Conservation (phyloP, 192 early-diverging fungal species). For the Coemansia sp. region DNA sequence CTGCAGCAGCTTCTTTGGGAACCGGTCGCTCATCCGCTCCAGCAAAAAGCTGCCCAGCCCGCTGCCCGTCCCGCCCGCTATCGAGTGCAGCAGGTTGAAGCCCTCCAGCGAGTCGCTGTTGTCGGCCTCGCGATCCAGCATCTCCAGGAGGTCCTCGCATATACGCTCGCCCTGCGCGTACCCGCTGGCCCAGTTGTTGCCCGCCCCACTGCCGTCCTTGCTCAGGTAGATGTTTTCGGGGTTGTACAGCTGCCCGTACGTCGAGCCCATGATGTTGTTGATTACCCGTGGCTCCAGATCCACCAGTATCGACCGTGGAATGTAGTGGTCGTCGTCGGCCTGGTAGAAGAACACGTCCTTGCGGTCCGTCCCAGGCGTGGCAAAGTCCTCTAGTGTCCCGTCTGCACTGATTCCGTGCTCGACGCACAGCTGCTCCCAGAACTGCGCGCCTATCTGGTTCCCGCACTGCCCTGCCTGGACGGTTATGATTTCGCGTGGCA, state of each 20-base stretch:
- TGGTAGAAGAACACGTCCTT: conserved; percentile 99
- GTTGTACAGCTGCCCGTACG: conserved; percentile 91
- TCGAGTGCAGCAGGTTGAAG: conserved; percentile 94
- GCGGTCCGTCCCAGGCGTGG: conserved; percentile 79
- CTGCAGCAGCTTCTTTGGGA: conserved; percentile 95
- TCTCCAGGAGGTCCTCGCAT: conserved; percentile 89
- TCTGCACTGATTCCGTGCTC: conserved; percentile 96
- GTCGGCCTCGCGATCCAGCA: conserved; percentile 96
- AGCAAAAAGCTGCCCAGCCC: conserved; percentile 90
- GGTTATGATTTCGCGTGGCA: conserved; percentile 94
- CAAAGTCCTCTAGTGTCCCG: conserved; percentile 88
- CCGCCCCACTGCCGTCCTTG: conserved; percentile 92
- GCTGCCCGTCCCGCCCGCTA: conserved; percentile 97
- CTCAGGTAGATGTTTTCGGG: conserved; percentile 94
- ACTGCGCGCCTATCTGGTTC: conserved; percentile 96
- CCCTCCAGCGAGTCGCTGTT: conserved; percentile 91
- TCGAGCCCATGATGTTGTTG: conserved; percentile 78
- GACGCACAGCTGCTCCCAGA: conserved; percentile 87
- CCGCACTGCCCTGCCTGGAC: conserved; percentile 97
- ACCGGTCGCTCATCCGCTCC: conserved; percentile 88
- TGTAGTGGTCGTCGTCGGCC: conserved; percentile 99
- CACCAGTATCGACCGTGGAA: conserved; percentile 85
- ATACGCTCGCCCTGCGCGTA: conserved; percentile 83
- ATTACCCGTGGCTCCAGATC: conserved; percentile 95
- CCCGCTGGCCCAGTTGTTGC: conserved; percentile 95